Percentiles rank a stretch among this genome's conserved stretches.
Evolutionary conservation across 345 rosid genomes (phyloP).

Genomic region (Aurinia saxatilis): DNA sequence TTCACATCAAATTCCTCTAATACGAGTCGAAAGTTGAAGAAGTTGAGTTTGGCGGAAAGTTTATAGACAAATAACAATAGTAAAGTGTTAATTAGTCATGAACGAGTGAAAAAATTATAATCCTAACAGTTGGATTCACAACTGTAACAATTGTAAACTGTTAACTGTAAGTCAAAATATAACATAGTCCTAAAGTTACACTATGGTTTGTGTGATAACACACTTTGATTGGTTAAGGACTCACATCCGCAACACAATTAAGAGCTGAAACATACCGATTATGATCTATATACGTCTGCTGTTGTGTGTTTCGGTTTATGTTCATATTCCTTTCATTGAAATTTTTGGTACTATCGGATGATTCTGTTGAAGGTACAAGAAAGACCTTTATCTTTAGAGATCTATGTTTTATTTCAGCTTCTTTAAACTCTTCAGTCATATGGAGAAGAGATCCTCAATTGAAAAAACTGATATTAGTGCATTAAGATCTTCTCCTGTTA

Average conservation of each 20-base stretch:
- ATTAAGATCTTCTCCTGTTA: slow-evolving; percentile 91
- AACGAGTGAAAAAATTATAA: too few species aligned
- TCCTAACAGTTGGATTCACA: too few species aligned
- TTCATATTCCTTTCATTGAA: slow-evolving; percentile 34
- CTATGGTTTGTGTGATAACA: too few species aligned
- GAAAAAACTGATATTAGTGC: slow-evolving; percentile 78
- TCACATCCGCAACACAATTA: slow-evolving; percentile 52
- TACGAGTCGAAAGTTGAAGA: too few species aligned
- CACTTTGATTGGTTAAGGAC: too few species aligned
- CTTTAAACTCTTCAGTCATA: slow-evolving; percentile 79
- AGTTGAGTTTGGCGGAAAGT: too few species aligned
- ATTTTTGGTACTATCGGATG: slow-evolving; percentile 45
- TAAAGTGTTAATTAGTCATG: too few species aligned
- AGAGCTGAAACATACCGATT: slow-evolving; percentile 60
- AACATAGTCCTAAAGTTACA: too few species aligned
- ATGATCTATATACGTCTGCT: slow-evolving; percentile 40
- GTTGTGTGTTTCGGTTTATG: slow-evolving; percentile 17
- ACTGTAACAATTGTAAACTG: too few species aligned
- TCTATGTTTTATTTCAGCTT: slow-evolving; percentile 51
- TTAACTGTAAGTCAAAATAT: too few species aligned
- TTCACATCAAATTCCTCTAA: too few species aligned
- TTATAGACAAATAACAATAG: too few species aligned
- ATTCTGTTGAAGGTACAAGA: slow-evolving; percentile 48
- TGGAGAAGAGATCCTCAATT: slow-evolving; percentile 74
- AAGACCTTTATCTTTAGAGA: slow-evolving; percentile 69